A percentile compares a stretch with the other conserved stretches of the same genome.
phyloP scores from a whole-genome alignment of 2,329 filamentous ascomycete species.

The Ophiostoma ulmi region DNA sequence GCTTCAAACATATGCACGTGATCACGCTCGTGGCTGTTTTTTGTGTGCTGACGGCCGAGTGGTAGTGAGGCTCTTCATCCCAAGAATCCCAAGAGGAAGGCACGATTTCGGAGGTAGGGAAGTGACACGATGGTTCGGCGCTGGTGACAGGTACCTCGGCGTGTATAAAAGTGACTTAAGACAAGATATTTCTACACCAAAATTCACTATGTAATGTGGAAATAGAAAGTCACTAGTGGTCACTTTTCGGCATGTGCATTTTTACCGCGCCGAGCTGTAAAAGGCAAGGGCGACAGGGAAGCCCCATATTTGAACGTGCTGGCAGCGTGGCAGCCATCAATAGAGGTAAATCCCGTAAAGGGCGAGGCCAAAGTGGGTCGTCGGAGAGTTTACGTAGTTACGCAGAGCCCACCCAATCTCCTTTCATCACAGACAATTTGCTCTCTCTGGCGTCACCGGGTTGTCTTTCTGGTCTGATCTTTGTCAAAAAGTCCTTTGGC shows the following conservation, averaged over 20 bases:
- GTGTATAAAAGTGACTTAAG: background rate
- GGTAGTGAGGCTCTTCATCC: background rate
- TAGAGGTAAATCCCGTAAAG: background rate
- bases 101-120: background rate
- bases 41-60: background rate
- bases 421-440: background rate
- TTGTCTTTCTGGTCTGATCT: background rate
- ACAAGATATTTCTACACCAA: background rate
- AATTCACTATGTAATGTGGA: background rate
- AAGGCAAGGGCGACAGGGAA: background rate
- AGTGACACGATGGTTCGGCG: background rate
- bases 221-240: background rate
- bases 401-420: background rate
- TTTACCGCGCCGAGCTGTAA: background rate
- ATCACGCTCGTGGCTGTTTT: background rate
- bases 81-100: background rate
- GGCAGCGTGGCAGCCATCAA: background rate
- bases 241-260: slow-evolving; percentile 7
- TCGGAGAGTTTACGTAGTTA: background rate
- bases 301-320: background rate
- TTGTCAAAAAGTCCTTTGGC: background rate
- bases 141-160: background rate
- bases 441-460: background rate
- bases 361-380: background rate
- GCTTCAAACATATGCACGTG: background rate